Base-by-base conservation (phyloP, 495 filamentous ascomycete genomes). In the Trichoderma gamsii region DNA sequence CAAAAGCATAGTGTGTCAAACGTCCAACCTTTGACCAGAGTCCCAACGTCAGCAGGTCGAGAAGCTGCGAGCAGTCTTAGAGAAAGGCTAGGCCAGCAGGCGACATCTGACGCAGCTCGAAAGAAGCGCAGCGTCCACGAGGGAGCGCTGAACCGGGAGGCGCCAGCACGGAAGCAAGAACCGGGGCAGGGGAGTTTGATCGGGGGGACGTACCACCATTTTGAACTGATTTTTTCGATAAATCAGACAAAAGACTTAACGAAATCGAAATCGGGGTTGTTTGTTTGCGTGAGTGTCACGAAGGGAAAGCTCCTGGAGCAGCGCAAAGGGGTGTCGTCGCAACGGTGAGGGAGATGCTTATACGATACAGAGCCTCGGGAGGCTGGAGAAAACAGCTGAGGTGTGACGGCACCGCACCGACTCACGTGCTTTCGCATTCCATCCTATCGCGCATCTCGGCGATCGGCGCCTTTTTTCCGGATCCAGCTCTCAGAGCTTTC, bases 1-100 rank as follows among this genome's bases (percentile, higher is more conserved):
- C 95, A 73, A 99, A 93, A 73, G 92, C 92, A 82, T 95, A 97
- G 82, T 99, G 95, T 72, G 89, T 89, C 69, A 99, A 76, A 78
- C 90, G 87, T 79, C 93, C 95, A 80, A 99, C 83, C 96, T 98
- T 86, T 78, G 78, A 82, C 82, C 79, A 85, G 69, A 86, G 76
- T 72, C 80, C 83, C 76, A 86, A 79, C 73, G 83, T 88, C 76
- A 87, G 83, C 74, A 87, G 81, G 76, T 86, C 81, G 80, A 86
- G 84, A 73, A 85, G 77, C 83, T 85, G 78, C 76, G 67, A 71
- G 70, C 56, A 65, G 72, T 73, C 71, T 76, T 74, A 76, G 76
- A 76, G 76, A 75, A 43, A 25, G 27, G 65, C 65, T 65, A 46
- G 65, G 18, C 16, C 51, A 69, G 18, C 41, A 46, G 38, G 66